Percentiles rank a stretch among this genome's conserved stretches.
phyloP scores from a whole-genome alignment of 169 alveolate species.

The Plasmodium billcollinsi region DNA sequence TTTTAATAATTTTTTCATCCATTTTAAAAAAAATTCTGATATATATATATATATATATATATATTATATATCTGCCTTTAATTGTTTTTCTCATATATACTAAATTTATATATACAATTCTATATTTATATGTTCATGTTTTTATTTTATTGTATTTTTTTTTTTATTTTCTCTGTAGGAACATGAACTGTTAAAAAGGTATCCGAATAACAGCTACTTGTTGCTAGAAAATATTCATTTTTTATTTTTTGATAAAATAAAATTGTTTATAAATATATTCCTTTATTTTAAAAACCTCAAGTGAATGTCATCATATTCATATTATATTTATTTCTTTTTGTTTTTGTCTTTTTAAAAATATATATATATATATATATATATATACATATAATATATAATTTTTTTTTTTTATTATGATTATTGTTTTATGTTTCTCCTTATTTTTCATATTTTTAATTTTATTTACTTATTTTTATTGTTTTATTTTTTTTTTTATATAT shows the following conservation, averaged over 20 bases:
- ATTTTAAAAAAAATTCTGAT: neutral
- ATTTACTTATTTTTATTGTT: too few relatives aligned
- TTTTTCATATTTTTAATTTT: too few relatives aligned
- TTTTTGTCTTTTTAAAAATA: neutral
- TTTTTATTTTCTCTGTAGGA: conserved; percentile 13
- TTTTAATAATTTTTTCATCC: neutral
- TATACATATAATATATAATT: too few relatives aligned
- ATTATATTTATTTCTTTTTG: conserved; percentile 2
- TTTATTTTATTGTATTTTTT: conserved; percentile 1
- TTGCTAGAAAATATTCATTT: conserved; percentile 38
- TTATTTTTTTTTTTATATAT: too few relatives aligned
- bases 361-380: too few relatives aligned
- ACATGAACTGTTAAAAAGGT: conserved; percentile 2
- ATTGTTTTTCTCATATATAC: too few relatives aligned
- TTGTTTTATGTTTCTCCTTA: too few relatives aligned
- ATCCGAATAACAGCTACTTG: conserved; percentile 34
- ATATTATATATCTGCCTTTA: too few relatives aligned
- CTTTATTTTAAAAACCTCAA: conserved; percentile 3
- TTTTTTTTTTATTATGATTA: too few relatives aligned
- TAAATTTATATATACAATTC: too few relatives aligned
- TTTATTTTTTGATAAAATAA: conserved; percentile 41
- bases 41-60: too few relatives aligned
- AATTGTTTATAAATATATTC: conserved; percentile 19
- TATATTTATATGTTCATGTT: neutral
- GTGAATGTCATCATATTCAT: neutral